These are phyloP conservation scores for Trypanosomatidae sp. DNA, from an alignment of 208 protist species.

Conservation along the genomic window DNA sequence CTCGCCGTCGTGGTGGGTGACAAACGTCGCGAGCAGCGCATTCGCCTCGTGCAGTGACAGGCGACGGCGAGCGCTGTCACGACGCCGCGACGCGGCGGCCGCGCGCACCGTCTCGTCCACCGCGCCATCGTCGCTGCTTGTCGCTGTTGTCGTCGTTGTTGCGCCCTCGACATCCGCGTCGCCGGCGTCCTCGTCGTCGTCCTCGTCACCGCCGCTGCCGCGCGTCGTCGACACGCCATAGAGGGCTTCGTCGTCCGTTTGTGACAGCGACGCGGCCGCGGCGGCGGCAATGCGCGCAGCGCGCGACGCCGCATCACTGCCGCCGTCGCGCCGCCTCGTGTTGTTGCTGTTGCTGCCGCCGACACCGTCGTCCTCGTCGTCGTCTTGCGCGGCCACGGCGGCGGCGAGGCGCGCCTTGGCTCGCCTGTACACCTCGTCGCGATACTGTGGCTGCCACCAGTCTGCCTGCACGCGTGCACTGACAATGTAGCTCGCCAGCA, in stretches of 20 bases:
- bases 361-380: background rate
- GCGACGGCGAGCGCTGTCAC: no score
- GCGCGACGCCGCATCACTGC: background rate
- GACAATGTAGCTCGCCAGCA: constrained; percentile 35
- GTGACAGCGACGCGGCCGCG: no score
- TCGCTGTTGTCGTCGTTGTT: background rate
- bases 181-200: background rate
- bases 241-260: no score
- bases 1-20: constrained; percentile 44
- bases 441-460: constrained; percentile 71
- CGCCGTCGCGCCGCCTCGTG: background rate
- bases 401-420: constrained; percentile 27
- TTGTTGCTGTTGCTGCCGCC: constrained; percentile 1
- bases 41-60: constrained; percentile 48
- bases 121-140: background rate
- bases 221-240: no score
- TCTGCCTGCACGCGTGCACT: constrained; percentile 49
- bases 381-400: constrained; percentile 6
- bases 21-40: constrained; percentile 50
- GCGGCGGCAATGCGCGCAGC: background rate
- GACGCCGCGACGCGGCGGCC: background rate
- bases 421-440: constrained; percentile 41
- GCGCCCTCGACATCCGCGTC: background rate
- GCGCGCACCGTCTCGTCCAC: background rate
- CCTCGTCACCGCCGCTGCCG: no score